Conservation (phyloP, 2,329 filamentous ascomycete genomes). For the Moelleriella libera region DNA sequence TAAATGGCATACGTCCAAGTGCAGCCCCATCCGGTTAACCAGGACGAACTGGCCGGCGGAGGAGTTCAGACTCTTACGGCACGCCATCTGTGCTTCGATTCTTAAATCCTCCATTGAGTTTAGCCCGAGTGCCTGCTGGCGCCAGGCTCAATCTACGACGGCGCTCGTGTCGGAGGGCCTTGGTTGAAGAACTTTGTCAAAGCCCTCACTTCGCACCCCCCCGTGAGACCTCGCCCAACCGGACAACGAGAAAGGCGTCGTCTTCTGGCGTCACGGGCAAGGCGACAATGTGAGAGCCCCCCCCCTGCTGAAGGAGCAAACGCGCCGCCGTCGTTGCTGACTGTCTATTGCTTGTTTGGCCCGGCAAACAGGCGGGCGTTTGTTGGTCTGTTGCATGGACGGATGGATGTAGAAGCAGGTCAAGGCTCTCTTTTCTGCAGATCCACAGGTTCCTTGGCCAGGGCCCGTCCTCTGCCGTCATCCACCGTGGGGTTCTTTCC, state of each 20-base stretch:
- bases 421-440: conserved; percentile 3
- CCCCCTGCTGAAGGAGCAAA: background rate
- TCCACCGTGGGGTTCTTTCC: conserved; percentile 3
- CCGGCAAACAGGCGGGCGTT: background rate
- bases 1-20: background rate
- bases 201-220: background rate
- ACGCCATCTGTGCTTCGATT: background rate
- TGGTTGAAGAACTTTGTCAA: background rate
- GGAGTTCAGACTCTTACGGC: background rate
- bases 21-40: background rate
- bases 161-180: background rate
- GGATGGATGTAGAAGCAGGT: background rate
- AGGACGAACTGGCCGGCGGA: background rate
- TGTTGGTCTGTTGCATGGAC: background rate
- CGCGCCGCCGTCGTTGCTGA: too few relatives aligned
- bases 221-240: background rate
- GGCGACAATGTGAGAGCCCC: too few relatives aligned
- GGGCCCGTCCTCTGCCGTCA: conserved; percentile 2
- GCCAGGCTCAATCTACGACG: too few relatives aligned
- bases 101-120: background rate
- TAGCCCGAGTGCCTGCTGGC: background rate
- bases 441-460: conserved; percentile 6
- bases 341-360: too few relatives aligned
- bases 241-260: too few relatives aligned
- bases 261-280: too few relatives aligned